Percentiles rank a stretch among this genome's conserved stretches.
Conservation (phyloP, 179 eudicot genomes). For the Carnegiea gigantea region DNA sequence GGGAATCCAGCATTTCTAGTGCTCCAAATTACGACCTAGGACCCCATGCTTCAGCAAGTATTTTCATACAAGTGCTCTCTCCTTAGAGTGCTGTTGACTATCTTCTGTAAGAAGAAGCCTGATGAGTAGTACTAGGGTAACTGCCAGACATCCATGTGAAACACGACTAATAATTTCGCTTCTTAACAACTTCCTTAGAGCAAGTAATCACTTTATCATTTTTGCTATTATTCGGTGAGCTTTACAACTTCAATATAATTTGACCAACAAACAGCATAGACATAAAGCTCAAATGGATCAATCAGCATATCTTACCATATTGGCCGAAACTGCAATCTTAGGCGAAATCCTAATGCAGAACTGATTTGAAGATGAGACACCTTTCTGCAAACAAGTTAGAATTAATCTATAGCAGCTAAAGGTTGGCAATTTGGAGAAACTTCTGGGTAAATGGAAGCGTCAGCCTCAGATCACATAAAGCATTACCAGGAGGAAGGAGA, state of each 20-base stretch:
- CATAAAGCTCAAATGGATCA: background rate
- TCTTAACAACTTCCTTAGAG: background rate
- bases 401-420: slow-evolving; percentile 14
- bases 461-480: slow-evolving; percentile 21
- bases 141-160: background rate
- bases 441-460: slow-evolving; percentile 5
- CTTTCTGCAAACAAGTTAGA: slow-evolving; percentile 38
- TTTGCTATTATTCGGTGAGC: background rate
- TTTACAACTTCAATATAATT: background rate
- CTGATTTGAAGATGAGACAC: slow-evolving; percentile 40
- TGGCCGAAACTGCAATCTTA: slow-evolving; percentile 40
- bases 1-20: background rate
- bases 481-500: slow-evolving; percentile 56
- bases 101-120: too few relatives aligned
- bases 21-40: background rate
- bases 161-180: background rate
- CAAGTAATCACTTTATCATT: background rate
- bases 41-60: too few relatives aligned
- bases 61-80: too few relatives aligned
- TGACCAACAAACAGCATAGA: slow-evolving; percentile 1
- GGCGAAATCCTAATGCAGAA: slow-evolving; percentile 57
- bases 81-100: too few relatives aligned
- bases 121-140: background rate
- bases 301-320: slow-evolving; percentile 48
- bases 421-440: background rate